A percentile compares a stretch with the other conserved stretches of the same genome.
These are phyloP conservation scores for Potentilla sterilis DNA, from an alignment of 306 rosid species.

Conservation along the genomic window DNA sequence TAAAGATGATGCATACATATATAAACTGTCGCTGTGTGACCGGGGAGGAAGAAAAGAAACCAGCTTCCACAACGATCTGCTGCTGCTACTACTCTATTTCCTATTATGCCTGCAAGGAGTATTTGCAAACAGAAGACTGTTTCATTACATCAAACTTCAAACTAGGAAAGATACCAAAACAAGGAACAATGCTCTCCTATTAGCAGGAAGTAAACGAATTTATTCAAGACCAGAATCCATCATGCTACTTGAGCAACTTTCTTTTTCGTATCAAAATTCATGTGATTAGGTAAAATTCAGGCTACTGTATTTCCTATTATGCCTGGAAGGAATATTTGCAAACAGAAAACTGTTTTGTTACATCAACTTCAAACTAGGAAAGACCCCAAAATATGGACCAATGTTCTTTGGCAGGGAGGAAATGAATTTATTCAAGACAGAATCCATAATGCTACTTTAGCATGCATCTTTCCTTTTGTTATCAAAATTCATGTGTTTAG, in stretches of 20 bases:
- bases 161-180: neutral
- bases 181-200: neutral
- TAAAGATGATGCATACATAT: slow-evolving; percentile 25
- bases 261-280: neutral
- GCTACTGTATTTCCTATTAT: neutral
- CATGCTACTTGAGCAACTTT: neutral
- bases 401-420: neutral
- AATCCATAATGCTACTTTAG: neutral
- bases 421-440: neutral
- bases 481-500: neutral
- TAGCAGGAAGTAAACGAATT: neutral
- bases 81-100: neutral
- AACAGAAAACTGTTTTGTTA: neutral
- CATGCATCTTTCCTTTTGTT: neutral
- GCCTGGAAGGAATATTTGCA: neutral
- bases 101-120: neutral
- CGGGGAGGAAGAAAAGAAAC: slow-evolving; percentile 28
- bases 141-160: neutral
- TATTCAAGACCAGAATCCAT: neutral
- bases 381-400: neutral
- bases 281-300: neutral
- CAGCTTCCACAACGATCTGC: slow-evolving; percentile 21
- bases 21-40: slow-evolving; percentile 40
- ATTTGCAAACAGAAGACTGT: neutral
- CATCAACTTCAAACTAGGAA: neutral